Base-by-base conservation (phyloP, 495 filamentous ascomycete genomes). In the Emericellopsis terricola region DNA sequence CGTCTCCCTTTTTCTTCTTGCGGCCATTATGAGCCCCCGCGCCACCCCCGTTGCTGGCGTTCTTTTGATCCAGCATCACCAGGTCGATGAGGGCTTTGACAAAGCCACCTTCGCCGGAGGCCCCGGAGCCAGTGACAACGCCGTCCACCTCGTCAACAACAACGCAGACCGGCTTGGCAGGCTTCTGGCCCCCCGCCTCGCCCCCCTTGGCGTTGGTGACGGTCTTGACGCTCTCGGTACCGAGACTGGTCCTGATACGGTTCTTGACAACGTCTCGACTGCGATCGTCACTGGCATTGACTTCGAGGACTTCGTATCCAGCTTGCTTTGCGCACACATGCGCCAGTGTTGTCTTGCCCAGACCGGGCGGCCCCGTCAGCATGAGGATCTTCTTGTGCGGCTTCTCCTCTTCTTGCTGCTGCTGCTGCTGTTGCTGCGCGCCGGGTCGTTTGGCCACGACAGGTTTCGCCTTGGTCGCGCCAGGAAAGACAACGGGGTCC, bases 131-230 rank as follows among this genome's bases (percentile, higher is more conserved):
- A 23, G 71, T 64, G 26, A 86, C 81, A 3, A 89, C 87, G 29
- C 89, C 89, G 48, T 97, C 89, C 4, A 94, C 87, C 54, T 97
- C 89, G 47, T 97, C 89, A 1, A 97, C 80, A 8, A 97, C 71
- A 4, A 97, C 75, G 45, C 89, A 96, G 1, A 94, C 76, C 8
- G 89, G 89, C 37, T 73, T 78, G 9, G 76, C 82, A n/a, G 76
- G 65, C 43, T 79, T 81, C 31, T 72, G 67, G 4, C 74, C 63
- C 40, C 80, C 76, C 2, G 60, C 66, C 8, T 48, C 36, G 31
- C 56, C 45, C 7, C 61, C 60, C 23, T 71, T 71, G 40, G 65
- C 74, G 26, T 76, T 65, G 34, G 76, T 73, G 26, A 85, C 72
- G 14, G 74, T 79, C 51, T 81, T 86, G 42, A 96, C 84, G 37